phyloP scores from a whole-genome alignment of 2,329 filamentous ascomycete species.

The Tolypocladium album region DNA sequence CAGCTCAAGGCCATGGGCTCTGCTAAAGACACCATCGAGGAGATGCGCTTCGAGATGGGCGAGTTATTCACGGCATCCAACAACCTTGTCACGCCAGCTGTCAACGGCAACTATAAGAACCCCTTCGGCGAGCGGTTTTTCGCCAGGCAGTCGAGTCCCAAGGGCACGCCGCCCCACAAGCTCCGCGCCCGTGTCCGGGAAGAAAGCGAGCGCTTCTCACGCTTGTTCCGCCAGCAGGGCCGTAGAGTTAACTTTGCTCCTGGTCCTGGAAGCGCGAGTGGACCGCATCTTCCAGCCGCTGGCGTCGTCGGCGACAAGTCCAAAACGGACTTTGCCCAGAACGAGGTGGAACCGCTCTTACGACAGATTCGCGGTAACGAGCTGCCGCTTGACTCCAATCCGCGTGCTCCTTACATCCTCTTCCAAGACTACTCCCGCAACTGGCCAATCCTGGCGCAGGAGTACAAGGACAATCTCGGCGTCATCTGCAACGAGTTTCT shows the following conservation, averaged over 20 bases:
- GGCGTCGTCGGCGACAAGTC: slow-evolving; percentile 22
- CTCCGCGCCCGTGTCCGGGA: slow-evolving; percentile 39
- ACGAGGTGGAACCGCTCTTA: slow-evolving; percentile 37
- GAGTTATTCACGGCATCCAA: slow-evolving; percentile 41
- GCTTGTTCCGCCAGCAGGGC: slow-evolving; percentile 36
- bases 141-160: slow-evolving; percentile 34
- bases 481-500: slow-evolving; percentile 45
- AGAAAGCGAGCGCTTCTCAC: slow-evolving; percentile 39
- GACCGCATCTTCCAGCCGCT: slow-evolving; percentile 15
- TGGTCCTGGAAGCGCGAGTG: slow-evolving; percentile 5
- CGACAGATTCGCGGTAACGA: slow-evolving; percentile 41
- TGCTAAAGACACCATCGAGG: slow-evolving; percentile 39
- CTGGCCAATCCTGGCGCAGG: slow-evolving; percentile 39
- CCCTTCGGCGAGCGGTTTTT: slow-evolving; percentile 41
- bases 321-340: slow-evolving; percentile 36
- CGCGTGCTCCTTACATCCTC: slow-evolving; percentile 40
- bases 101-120: slow-evolving; percentile 45
- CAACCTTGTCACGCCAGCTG: slow-evolving; percentile 41
- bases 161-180: slow-evolving; percentile 40
- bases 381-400: slow-evolving; percentile 41
- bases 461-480: slow-evolving; percentile 42
- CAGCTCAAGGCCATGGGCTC: slow-evolving; percentile 39
- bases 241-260: slow-evolving; percentile 34
- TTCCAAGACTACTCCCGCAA: slow-evolving; percentile 42
- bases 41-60: slow-evolving; percentile 43